Evolutionary conservation across 2,329 filamentous ascomycete genomes (phyloP).

Genomic region (Tricladium varicosporioides): DNA sequence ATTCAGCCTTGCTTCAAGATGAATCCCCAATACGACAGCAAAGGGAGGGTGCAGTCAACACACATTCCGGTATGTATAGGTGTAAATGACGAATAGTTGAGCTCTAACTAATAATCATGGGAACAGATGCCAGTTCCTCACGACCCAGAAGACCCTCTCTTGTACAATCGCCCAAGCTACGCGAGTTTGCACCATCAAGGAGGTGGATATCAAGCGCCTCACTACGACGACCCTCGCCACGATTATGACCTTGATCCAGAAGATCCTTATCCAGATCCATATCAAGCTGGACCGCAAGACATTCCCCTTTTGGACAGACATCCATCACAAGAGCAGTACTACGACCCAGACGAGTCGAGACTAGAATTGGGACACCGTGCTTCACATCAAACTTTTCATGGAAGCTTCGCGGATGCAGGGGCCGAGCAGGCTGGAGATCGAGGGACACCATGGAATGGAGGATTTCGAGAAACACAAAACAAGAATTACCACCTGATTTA

Average conservation of each 20-base stretch:
- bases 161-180: background rate
- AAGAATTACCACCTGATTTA: conserved; percentile 16
- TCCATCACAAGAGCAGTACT: conserved; percentile 9
- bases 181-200: background rate
- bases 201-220: background rate
- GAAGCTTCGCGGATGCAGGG: background rate
- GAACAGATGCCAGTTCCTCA: background rate
- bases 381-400: background rate
- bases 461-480: conserved; percentile 4
- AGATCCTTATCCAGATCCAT: conserved; percentile 12
- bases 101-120: background rate
- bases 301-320: conserved; percentile 16
- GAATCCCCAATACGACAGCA: background rate
- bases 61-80: background rate
- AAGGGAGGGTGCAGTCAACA: background rate
- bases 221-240: conserved; percentile 1
- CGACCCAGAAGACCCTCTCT: background rate
- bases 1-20: background rate
- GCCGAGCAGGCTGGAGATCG: conserved; percentile 1
- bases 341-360: conserved; percentile 9
- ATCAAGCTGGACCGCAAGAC: conserved; percentile 19
- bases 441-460: background rate
- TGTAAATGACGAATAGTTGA: background rate
- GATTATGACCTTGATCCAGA: conserved; percentile 14
- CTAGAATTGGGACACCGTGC: background rate